phyloP scores from a whole-genome alignment of 129 eudicot species.

The Helianthus annuus region DNA sequence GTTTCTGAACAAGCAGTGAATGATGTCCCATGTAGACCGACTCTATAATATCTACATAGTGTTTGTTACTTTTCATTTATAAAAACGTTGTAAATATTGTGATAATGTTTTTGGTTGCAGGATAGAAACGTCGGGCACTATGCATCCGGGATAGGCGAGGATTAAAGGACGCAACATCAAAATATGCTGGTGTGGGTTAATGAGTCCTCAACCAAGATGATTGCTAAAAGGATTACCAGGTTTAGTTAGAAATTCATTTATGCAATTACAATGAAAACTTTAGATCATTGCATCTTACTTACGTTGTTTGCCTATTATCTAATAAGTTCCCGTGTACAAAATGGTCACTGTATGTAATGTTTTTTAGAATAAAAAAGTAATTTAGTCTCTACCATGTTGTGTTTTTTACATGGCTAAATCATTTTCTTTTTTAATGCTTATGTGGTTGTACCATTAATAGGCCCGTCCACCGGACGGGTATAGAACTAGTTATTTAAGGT shows the following conservation, averaged over 20 bases:
- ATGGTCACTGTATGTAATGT: too few relatives aligned
- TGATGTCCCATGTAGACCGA: slow-evolving; percentile 28
- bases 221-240: neutral
- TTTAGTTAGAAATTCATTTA: slow-evolving; percentile 20
- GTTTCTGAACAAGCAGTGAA: too few relatives aligned
- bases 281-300: neutral
- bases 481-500: too few relatives aligned
- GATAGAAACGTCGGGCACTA: slow-evolving; percentile 23
- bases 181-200: neutral
- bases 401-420: too few relatives aligned
- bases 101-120: slow-evolving; percentile 21
- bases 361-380: too few relatives aligned
- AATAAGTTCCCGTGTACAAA: neutral
- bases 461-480: too few relatives aligned
- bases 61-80: too few relatives aligned
- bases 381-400: too few relatives aligned
- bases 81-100: neutral
- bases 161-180: neutral
- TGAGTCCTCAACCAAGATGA: neutral
- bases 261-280: slow-evolving; percentile 17
- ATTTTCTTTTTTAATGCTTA: too few relatives aligned
- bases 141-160: slow-evolving; percentile 19
- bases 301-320: neutral
- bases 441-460: too few relatives aligned
- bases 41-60: neutral